Evolutionary conservation across 352 stramenopile genomes (phyloP).

Genomic region (Globisporangium spiculum): DNA sequence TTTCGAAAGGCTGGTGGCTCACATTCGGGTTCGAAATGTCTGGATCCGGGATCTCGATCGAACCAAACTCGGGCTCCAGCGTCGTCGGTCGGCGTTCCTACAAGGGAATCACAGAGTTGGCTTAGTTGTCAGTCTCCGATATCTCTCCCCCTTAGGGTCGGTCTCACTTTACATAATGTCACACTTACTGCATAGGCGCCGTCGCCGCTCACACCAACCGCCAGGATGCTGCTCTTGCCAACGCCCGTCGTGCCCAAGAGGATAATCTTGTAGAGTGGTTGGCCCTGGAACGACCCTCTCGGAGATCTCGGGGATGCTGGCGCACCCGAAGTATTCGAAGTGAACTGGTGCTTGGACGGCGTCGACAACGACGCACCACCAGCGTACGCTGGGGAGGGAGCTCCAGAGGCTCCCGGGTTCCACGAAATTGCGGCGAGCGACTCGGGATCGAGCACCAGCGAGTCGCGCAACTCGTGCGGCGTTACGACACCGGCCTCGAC

Average conservation of each 20-base stretch:
- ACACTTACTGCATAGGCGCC: constrained; percentile 35
- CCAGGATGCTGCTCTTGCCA: constrained; percentile 74
- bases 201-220: constrained; percentile 61
- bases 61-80: constrained; percentile 74
- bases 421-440: constrained; percentile 18
- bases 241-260: constrained; percentile 74
- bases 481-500: constrained; percentile 78
- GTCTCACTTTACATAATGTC: background rate
- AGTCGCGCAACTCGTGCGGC: constrained; percentile 64
- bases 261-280: constrained; percentile 75
- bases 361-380: background rate
- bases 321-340: background rate
- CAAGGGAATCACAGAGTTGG: background rate
- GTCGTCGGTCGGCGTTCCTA: constrained; percentile 62
- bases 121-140: background rate
- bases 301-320: constrained; percentile 4
- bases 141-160: background rate
- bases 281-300: background rate
- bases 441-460: constrained; percentile 43
- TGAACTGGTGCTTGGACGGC: constrained; percentile 3
- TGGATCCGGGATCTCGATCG: constrained; percentile 55
- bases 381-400: constrained; percentile 11
- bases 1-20: background rate
- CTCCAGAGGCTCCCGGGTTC: constrained; percentile 10
- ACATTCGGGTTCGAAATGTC: constrained; percentile 46